Conservation (phyloP, 1,284 basidiomycete species). For the Phylloporus sp. region DNA sequence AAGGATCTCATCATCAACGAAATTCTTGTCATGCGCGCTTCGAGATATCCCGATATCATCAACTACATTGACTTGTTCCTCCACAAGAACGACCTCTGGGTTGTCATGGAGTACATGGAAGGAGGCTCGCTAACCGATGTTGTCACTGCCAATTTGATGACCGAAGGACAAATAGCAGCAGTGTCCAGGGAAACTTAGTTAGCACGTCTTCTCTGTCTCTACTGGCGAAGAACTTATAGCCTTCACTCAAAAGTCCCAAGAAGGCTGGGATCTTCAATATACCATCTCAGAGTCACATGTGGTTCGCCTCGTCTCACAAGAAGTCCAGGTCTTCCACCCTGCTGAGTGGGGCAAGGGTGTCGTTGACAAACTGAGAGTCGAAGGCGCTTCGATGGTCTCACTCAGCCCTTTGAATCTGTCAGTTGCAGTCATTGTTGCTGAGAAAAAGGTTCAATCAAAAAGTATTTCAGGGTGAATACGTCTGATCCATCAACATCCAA, state of each 20-base stretch:
- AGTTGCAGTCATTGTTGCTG: conserved; percentile 89
- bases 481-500: conserved; percentile 6
- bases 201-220: conserved; percentile 81
- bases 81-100: conserved; percentile 98
- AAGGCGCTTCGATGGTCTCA: conserved; percentile 76
- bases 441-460: conserved; percentile 75
- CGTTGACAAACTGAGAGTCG: conserved; percentile 81
- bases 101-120: conserved; percentile 99
- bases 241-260: conserved; percentile 86
- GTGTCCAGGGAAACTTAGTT: conserved; percentile 93
- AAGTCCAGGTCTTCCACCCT: conserved; percentile 89
- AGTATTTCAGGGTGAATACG: not conserved
- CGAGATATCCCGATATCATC: conserved; percentile 96
- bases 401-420: conserved; percentile 84
- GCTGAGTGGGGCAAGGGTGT: conserved; percentile 80
- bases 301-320: conserved; percentile 79
- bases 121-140: conserved; percentile 93
- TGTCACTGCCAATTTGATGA: conserved; percentile 97
- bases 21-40: conserved; percentile 98
- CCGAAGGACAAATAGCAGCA: conserved; percentile 92
- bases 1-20: conserved; percentile 99
- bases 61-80: conserved; percentile 99
- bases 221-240: conserved; percentile 82
- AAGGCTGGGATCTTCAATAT: too few species aligned
- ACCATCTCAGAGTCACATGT: conserved; percentile 92